Base-by-base conservation (phyloP, 495 filamentous ascomycete species). In the Tuber calosporum region DNA sequence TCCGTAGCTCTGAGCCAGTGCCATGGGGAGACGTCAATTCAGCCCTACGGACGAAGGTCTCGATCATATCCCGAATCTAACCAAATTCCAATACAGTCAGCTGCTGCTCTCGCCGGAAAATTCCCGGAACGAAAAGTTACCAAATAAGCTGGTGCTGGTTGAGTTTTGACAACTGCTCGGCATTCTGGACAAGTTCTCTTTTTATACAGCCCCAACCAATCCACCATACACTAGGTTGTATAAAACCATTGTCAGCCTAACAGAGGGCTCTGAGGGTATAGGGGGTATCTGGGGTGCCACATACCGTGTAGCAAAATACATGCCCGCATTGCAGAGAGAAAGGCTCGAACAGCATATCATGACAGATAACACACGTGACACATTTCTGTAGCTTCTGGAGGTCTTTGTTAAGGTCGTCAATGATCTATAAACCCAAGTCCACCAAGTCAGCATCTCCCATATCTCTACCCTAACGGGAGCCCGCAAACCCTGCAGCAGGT, bases 271-370 rank as follows among this genome's bases (percentile, higher is more conserved):
- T 20, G 17, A 20, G 43, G 36, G 13, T 66, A 72, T 42, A 39
- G 20, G 71, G 20, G 45, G 20, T 36, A 17, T 62, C 20, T 11
- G 34, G 73, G 43, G 39, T 45, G 22, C 71, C 58, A 81, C 86
- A 77, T 73, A 90, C 88, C 66, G 86, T 88, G 77, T 92, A 92
- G 81, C 90, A 92, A 78, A 91, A 92, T 6, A 90, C 91, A 82
- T 92, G 90, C 1, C 90, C 90, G 77, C 90, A 92, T 58, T 87
- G 86, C 58, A 91, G 86, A 30, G 86, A 90, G 81, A 89, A 92
- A 11, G 90, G 90, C 77, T 92, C 90, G 83, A 90, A 92, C 19
- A 92, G 83, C 41, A 90, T 86, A 34, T 88, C 85, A 48, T 89
- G 86, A 75, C 90, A 92, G 69, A 92, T 89, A 69, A 89, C 88